Percentiles rank a stretch among this genome's conserved stretches.
Conservation (phyloP, 352 stramenopile genomes). For the Globisporangium nagaii region DNA sequence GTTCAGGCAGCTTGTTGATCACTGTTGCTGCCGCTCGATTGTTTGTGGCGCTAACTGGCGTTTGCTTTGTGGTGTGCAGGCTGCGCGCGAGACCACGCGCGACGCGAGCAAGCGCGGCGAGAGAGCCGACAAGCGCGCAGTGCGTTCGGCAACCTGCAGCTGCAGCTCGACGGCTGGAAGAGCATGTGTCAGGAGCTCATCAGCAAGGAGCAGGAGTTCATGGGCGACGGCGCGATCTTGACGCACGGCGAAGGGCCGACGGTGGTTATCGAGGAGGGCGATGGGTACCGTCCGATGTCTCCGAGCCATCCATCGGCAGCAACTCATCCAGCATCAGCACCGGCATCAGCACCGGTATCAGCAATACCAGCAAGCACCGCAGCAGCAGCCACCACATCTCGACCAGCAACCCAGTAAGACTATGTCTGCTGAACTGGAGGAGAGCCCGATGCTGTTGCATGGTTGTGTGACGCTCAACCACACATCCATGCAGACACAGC, state of each 20-base stretch:
- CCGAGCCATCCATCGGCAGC: conserved; percentile 4
- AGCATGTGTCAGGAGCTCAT: conserved; percentile 48
- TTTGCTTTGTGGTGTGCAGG: no score
- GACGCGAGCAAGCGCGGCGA: conserved; percentile 17
- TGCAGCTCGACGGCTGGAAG: conserved; percentile 53
- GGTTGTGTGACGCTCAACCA: no score
- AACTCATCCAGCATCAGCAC: not conserved
- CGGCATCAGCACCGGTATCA: no score
- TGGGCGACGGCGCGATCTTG: conserved; percentile 17
- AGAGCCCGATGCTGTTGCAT: no score
- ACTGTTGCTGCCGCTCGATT: no score
- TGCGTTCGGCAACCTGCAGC: conserved; percentile 12
- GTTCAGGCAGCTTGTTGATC: conserved; percentile 3
- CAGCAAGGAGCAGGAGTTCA: conserved; percentile 34
- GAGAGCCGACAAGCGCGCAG: conserved; percentile 15
- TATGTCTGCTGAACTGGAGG: no score
- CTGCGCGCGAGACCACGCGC: no score
- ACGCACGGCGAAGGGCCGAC: conserved; percentile 7
- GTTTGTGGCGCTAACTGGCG: no score
- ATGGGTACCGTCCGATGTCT: conserved; percentile 14
- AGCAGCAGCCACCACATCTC: no score
- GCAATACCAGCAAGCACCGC: no score
- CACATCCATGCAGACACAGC: no score
- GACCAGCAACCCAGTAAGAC: no score
- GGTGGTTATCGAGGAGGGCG: conserved; percentile 9